Conservation (phyloP, 352 stramenopile genomes). For the Aphanomyces stellatus region DNA sequence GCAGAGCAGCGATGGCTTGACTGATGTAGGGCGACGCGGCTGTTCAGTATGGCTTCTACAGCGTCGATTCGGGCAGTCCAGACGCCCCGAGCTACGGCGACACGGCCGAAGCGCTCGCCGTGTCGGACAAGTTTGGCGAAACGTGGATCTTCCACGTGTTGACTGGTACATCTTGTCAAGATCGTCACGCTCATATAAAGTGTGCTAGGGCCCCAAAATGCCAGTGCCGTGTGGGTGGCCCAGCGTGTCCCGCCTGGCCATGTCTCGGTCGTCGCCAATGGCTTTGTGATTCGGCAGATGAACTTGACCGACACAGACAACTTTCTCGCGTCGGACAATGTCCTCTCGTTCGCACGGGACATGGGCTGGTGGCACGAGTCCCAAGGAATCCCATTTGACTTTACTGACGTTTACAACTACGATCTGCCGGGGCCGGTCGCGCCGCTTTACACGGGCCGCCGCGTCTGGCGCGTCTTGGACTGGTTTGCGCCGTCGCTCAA, state of each 20-base stretch:
- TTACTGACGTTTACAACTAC: slow-evolving; percentile 57
- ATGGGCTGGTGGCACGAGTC: slow-evolving; percentile 75
- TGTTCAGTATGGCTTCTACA: slow-evolving; percentile 66
- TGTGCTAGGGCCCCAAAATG: slow-evolving; percentile 37
- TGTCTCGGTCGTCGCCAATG: slow-evolving; percentile 54
- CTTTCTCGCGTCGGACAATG: slow-evolving; percentile 7
- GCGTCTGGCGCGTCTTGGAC: slow-evolving; percentile 85
- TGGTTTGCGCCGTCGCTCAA: slow-evolving; percentile 68
- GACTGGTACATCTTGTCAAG: slow-evolving; percentile 43
- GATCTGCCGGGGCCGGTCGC: slow-evolving; percentile 43
- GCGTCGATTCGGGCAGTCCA: slow-evolving; percentile 24
- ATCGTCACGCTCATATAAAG: too few species aligned
- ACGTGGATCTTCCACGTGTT: slow-evolving; percentile 73
- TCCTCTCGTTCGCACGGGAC: slow-evolving; percentile 48
- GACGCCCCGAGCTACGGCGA: slow-evolving; percentile 18
- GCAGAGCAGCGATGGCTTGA: not conserved
- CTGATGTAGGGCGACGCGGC: slow-evolving; percentile 36
- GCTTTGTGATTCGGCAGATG: slow-evolving; percentile 62
- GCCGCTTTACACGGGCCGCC: slow-evolving; percentile 64
- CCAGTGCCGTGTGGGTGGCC: slow-evolving; percentile 47
- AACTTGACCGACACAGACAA: slow-evolving; percentile 17
- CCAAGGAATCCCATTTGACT: slow-evolving; percentile 51
- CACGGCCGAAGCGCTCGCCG: slow-evolving; percentile 38
- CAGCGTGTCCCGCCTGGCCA: slow-evolving; percentile 47
- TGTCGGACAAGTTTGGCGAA: slow-evolving; percentile 39